Conservation (phyloP, 805 yeast species). For the Candida andamanensis region DNA sequence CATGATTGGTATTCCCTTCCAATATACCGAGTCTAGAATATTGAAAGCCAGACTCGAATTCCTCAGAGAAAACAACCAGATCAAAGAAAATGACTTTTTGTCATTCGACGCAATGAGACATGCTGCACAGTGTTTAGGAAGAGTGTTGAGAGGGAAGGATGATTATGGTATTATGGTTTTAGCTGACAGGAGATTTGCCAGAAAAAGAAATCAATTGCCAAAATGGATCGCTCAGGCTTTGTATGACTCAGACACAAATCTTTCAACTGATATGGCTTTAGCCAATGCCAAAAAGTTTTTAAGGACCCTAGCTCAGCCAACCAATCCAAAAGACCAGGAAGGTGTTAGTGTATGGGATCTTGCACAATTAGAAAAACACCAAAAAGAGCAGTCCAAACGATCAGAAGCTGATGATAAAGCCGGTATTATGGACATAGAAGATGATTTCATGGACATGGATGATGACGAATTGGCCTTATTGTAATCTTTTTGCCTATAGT, state of each 20-base stretch:
- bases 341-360: constrained; percentile 92
- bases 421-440: constrained; percentile 14
- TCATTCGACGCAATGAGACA: constrained; percentile 99
- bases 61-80: constrained; percentile 85
- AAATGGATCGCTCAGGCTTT: constrained; percentile 96
- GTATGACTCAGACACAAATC: constrained; percentile 82
- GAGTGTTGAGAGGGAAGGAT: constrained; percentile 96
- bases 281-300: constrained; percentile 91
- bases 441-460: constrained; percentile 42
- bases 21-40: constrained; percentile 95
- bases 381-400: constrained; percentile 41
- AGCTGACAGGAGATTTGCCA: constrained; percentile 88
- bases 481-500: constrained; percentile 5
- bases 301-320: constrained; percentile 91
- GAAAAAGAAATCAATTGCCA: constrained; percentile 84
- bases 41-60: constrained; percentile 93
- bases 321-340: constrained; percentile 82
- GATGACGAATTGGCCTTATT: constrained; percentile 40
- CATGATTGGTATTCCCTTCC: constrained; percentile 99
- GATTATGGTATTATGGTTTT: constrained; percentile 98
- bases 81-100: constrained; percentile 87
- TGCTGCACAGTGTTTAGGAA: constrained; percentile 97
- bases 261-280: constrained; percentile 96
- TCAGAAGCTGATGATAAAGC: constrained; percentile 11
- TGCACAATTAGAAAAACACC: constrained; percentile 58